phyloP scores from a whole-genome alignment of 257 asterid species.

The Fraxinus quadrangulata region DNA sequence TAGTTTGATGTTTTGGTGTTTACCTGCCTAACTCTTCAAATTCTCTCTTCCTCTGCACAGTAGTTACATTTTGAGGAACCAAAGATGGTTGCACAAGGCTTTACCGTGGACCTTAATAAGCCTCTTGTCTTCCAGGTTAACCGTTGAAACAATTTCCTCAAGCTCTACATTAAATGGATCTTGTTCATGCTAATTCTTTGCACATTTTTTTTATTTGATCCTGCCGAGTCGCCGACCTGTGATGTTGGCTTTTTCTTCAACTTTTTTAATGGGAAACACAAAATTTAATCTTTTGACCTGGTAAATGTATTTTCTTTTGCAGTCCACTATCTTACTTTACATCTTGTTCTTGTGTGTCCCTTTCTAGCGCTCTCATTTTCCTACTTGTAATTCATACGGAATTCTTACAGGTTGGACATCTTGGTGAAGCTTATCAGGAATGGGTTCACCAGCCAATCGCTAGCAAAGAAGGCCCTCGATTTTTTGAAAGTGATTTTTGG shows the following conservation, averaged over 20 bases:
- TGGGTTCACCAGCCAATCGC: conserved; percentile 98
- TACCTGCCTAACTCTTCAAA: neutral
- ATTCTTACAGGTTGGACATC: conserved; percentile 80
- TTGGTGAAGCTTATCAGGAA: conserved; percentile 81
- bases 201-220: neutral
- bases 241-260: neutral
- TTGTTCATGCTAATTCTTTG: neutral
- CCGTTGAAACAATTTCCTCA: neutral
- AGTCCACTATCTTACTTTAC: neutral
- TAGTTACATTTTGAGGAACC: conserved; percentile 10
- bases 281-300: neutral
- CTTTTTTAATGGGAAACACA: neutral
- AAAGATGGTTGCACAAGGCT: conserved; percentile 67
- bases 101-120: conserved; percentile 63
- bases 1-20: neutral
- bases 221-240: neutral
- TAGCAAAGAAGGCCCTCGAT: conserved; percentile 84
- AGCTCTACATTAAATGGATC: neutral
- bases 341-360: neutral
- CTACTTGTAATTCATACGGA: neutral
- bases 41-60: neutral
- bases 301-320: conserved; percentile 2
- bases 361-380: conserved; percentile 1
- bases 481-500: conserved; percentile 73
- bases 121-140: conserved; percentile 77